Conservation (phyloP, 2,329 filamentous ascomycete genomes). For the Dothideomycetes sp. region DNA sequence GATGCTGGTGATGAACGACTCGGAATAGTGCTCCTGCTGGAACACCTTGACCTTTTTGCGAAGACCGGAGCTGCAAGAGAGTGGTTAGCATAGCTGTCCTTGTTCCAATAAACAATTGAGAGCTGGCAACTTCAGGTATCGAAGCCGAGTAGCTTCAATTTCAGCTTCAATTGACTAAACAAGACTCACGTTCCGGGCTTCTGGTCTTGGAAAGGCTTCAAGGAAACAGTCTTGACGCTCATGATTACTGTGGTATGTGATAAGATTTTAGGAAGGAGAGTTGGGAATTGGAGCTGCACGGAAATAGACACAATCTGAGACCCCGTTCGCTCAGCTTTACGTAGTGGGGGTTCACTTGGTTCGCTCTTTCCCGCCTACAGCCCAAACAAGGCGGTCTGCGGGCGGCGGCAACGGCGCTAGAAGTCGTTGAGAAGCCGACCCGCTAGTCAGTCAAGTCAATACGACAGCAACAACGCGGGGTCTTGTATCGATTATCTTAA, state of each 20-base stretch:
- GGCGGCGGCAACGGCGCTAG: constrained; percentile 4
- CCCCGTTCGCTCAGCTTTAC: neutral
- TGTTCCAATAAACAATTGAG: neutral
- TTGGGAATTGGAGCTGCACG: neutral
- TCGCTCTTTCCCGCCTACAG: too few species aligned
- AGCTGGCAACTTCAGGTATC: too few species aligned
- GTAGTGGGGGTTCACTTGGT: constrained; percentile 4
- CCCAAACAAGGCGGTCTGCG: too few species aligned
- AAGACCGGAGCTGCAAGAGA: constrained; percentile 73
- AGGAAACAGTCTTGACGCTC: constrained; percentile 68
- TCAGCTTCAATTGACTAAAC: neutral
- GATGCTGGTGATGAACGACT: constrained; percentile 90
- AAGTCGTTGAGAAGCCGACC: constrained; percentile 13
- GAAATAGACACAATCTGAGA: neutral
- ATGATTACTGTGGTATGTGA: constrained; percentile 38
- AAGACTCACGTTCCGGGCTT: constrained; percentile 93
- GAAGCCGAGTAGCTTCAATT: too few species aligned
- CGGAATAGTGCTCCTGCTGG: constrained; percentile 89
- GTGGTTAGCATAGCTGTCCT: constrained; percentile 3
- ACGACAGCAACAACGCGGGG: too few species aligned
- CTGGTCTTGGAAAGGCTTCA: constrained; percentile 86
- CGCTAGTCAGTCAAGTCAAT: too few species aligned
- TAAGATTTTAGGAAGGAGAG: constrained; percentile 6
- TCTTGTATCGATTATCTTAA: too few species aligned
- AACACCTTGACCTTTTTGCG: constrained; percentile 99